Conservation (phyloP, 768 basidiomycete species). For the Chlorophyllum brunneum region DNA sequence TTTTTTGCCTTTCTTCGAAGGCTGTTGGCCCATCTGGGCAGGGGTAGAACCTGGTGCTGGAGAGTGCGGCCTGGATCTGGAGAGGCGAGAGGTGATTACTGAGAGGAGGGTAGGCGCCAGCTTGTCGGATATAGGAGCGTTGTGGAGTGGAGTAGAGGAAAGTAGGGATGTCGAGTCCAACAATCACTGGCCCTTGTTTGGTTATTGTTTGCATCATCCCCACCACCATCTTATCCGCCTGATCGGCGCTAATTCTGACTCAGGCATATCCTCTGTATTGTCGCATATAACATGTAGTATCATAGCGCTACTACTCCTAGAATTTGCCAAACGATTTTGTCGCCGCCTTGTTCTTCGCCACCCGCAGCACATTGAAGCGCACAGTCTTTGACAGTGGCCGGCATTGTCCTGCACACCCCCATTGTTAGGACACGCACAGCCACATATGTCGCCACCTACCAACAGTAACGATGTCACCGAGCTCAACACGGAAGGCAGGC, state of each 20-base stretch:
- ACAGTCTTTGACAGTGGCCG: constrained; percentile 98
- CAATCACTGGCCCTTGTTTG: constrained; percentile 27
- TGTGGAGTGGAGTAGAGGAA: constrained; percentile 17
- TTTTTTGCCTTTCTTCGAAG: constrained; percentile 80
- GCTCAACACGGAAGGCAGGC: constrained; percentile 97
- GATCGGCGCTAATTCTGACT: constrained; percentile 11
- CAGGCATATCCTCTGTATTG: constrained; percentile 12
- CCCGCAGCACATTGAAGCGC: constrained; percentile 98
- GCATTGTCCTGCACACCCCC: constrained; percentile 74
- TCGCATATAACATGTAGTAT: constrained; percentile 19
- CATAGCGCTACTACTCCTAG: constrained; percentile 32
- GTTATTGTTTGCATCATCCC: constrained; percentile 28
- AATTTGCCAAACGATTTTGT: constrained; percentile 95
- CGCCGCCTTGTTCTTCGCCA: constrained; percentile 89
- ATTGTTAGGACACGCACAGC: constrained; percentile 6
- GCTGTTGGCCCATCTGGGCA: constrained; percentile 75
- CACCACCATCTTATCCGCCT: constrained; percentile 3
- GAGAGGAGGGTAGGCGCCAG: constrained; percentile 84
- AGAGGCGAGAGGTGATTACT: constrained; percentile 66
- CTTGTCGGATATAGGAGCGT: constrained; percentile 28
- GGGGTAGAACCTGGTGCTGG: constrained; percentile 56
- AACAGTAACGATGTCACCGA: constrained; percentile 92
- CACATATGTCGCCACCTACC: constrained; percentile 48
- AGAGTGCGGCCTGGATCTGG: constrained; percentile 70
- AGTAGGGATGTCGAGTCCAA: constrained; percentile 19